Base-by-base conservation (phyloP, 768 basidiomycete genomes). In the Lepiota brunneoincarnata region DNA sequence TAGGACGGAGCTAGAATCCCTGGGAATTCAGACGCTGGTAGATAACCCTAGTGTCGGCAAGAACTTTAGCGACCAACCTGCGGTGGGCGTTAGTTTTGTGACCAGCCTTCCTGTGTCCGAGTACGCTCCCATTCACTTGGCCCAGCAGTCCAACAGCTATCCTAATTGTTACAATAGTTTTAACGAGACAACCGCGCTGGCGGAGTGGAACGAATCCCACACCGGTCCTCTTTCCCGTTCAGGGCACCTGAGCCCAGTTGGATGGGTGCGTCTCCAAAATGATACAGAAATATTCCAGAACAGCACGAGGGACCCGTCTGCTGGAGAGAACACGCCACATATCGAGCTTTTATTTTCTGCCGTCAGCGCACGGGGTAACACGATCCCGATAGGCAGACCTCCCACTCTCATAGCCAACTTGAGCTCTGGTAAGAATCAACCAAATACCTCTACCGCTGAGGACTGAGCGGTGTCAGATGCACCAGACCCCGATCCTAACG, bases 51-150 rank as follows among this genome's bases (percentile, higher is more conserved):
- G 49, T 38, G 60, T 59, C 7, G 58, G 58, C 1, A 55, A 56
- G 45, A 59, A 59, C 23, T 43, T 59, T 12, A 59, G 61, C 3
- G 70, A 67, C 47, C 69, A 70, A 17, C 53, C 37, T 5, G 21
- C 62, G 20, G 58, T 64, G 37, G 41, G 11, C 38, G 21, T 51
- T 61, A 24, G 20, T 36, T 21, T 58, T 42, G 23, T 18, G n/a
- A 52, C 40, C 1, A 59, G 60, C 20, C 24, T 49, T 3, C 59
- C 61, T 6, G 21, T 57, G 6, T 51, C 51, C 3, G 50, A 55
- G 46, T 54, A 12, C 18, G 52, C 47, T 57, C 31, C 31, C 15
- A 21, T 23, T 10, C 7, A 10, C 31, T 31, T 9, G 31, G 11
- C 31, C 31, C 11, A 3, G 31, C 31, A 31, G 31, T 31, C 31